phyloP scores from a whole-genome alignment of 345 rosid species.

The Salix dunnii region DNA sequence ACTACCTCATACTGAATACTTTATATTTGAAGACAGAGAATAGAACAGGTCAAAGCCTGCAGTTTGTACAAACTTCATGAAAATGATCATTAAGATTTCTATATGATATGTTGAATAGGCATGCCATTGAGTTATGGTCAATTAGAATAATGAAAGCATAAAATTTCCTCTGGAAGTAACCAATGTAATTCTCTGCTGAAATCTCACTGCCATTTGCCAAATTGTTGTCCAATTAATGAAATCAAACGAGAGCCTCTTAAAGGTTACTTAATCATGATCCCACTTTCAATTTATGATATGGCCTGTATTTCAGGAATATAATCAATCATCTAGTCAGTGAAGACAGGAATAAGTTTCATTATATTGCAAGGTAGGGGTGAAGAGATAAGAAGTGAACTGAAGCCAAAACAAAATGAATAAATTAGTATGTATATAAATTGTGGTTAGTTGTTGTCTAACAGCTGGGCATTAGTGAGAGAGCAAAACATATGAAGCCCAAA shows the following conservation, averaged over 20 bases:
- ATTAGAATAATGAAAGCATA: neutral
- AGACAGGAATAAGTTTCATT: neutral
- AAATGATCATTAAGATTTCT: neutral
- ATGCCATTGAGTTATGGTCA: neutral
- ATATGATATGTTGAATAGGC: neutral
- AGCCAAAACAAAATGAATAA: neutral
- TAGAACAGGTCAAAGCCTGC: neutral
- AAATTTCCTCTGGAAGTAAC: neutral
- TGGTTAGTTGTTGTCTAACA: neutral
- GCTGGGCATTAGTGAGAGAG: neutral
- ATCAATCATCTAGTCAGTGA: neutral
- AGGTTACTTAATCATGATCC: neutral
- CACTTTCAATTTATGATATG: neutral
- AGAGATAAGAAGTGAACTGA: neutral
- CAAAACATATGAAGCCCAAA: neutral
- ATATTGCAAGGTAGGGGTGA: neutral
- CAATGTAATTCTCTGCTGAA: neutral
- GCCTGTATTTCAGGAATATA: neutral
- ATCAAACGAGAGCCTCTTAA: neutral
- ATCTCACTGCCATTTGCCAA: neutral
- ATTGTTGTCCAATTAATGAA: neutral
- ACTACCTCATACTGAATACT: neutral
- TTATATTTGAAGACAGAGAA: neutral
- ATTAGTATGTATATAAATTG: neutral
- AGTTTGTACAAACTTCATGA: neutral